phyloP scores from a whole-genome alignment of 805 yeast species.

The Lachancea fermentati region DNA sequence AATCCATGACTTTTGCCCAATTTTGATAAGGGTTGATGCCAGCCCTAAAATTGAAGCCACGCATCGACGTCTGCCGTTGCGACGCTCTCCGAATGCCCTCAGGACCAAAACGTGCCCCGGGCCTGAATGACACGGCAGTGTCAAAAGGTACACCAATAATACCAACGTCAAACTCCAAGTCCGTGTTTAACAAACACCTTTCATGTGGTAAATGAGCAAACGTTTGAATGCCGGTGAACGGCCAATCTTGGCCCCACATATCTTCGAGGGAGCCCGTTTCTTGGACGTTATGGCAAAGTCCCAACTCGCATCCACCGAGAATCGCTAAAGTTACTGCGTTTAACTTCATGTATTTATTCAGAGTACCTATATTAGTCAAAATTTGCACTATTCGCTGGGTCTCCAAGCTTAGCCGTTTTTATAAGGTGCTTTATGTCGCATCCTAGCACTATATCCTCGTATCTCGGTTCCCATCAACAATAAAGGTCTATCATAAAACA shows the following conservation, averaged over 20 bases:
- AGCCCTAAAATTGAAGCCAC: constrained; percentile 70
- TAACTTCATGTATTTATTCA: no score
- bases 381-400: no score
- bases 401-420: no score
- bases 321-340: neutral
- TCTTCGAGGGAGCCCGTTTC: constrained; percentile 36
- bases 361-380: no score
- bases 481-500: neutral
- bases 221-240: constrained; percentile 58
- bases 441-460: neutral
- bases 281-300: neutral
- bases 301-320: neutral
- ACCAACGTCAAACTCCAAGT: constrained; percentile 56
- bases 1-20: constrained; percentile 53
- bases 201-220: constrained; percentile 69
- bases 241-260: constrained; percentile 73
- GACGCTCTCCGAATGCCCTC: constrained; percentile 62
- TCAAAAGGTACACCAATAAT: constrained; percentile 79
- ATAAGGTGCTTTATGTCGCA: no score
- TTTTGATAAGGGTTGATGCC: constrained; percentile 52
- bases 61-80: constrained; percentile 59
- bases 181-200: constrained; percentile 49
- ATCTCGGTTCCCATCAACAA: neutral
- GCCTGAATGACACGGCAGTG: constrained; percentile 70
- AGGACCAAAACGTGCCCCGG: constrained; percentile 85